Conservation (phyloP, 2,329 filamentous ascomycete genomes). For the Cercospora zeae-maydis region DNA sequence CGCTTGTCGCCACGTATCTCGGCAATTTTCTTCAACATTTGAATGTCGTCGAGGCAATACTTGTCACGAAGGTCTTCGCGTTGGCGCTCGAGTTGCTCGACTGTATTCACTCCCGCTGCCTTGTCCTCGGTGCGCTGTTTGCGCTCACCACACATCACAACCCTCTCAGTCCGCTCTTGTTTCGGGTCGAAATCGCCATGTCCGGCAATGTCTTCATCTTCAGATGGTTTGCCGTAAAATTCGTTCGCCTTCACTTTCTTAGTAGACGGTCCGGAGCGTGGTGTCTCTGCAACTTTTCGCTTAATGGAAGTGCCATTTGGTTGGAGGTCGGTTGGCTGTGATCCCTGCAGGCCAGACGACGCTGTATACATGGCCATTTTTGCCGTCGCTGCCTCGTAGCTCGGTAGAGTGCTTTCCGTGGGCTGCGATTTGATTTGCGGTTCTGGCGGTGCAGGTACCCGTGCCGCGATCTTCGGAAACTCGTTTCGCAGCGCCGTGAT, state of each 20-base stretch:
- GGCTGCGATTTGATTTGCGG: background rate
- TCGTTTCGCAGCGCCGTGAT: slow-evolving; percentile 1
- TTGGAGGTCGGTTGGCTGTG: background rate
- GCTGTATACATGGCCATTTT: background rate
- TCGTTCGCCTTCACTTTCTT: background rate
- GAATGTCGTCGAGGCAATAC: slow-evolving; percentile 7
- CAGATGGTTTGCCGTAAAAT: background rate
- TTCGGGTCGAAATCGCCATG: slow-evolving; percentile 4
- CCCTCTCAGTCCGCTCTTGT: background rate
- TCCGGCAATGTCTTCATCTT: background rate
- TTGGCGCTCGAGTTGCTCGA: slow-evolving; percentile 5
- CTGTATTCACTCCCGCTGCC: background rate
- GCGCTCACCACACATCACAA: background rate
- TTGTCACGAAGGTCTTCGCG: slow-evolving; percentile 3
- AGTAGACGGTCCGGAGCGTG: background rate
- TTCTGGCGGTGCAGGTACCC: slow-evolving; percentile 2
- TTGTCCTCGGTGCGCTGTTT: slow-evolving; percentile 1
- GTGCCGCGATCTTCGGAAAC: slow-evolving; percentile 4
- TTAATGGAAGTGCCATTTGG: background rate
- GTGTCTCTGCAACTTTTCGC: background rate
- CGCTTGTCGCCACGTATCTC: background rate
- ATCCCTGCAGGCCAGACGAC: background rate
- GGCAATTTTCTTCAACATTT: slow-evolving; percentile 12
- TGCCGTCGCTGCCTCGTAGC: background rate
- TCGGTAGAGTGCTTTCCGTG: background rate